Conservation (phyloP, 1,284 basidiomycete species). For the Phlebopus sp. region DNA sequence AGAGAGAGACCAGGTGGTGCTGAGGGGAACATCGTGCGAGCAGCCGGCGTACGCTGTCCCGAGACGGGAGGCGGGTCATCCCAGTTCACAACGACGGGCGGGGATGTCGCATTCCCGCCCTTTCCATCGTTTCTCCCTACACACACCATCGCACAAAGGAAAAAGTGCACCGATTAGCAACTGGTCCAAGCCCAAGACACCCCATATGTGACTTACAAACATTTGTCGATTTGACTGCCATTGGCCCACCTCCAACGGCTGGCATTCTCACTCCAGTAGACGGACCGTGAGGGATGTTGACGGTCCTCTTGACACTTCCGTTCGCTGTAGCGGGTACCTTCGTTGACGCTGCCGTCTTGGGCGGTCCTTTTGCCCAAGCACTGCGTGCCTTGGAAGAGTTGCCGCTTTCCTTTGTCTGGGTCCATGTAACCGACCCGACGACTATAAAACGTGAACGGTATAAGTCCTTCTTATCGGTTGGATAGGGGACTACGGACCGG, state of each 20-base stretch:
- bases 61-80: conserved; percentile 19
- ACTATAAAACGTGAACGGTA: conserved; percentile 25
- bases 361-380: conserved; percentile 19
- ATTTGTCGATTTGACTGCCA: conserved; percentile 26
- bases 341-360: conserved; percentile 10
- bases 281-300: conserved; percentile 7
- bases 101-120: not conserved
- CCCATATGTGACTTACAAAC: conserved; percentile 23
- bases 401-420: conserved; percentile 22
- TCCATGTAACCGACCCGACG: conserved; percentile 41
- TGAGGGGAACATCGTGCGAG: conserved; percentile 3
- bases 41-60: conserved; percentile 17
- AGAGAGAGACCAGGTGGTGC: conserved; percentile 12
- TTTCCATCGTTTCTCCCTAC: conserved; percentile 18
- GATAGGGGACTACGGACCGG: conserved; percentile 27
- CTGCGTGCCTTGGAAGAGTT: conserved; percentile 9
- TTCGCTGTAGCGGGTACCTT: conserved; percentile 21
- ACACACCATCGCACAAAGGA: not conserved
- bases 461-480: not conserved
- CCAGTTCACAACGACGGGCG: conserved; percentile 16
- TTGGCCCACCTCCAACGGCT: conserved; percentile 26
- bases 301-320: conserved; percentile 20
- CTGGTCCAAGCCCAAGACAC: not conserved
- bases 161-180: not conserved
- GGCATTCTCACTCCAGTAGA: conserved; percentile 11